Evolutionary conservation across 2,329 filamentous ascomycete species (phyloP), one percentile per base, ranked within the genome.

Genomic region (Alternaria arbusti): DNA sequence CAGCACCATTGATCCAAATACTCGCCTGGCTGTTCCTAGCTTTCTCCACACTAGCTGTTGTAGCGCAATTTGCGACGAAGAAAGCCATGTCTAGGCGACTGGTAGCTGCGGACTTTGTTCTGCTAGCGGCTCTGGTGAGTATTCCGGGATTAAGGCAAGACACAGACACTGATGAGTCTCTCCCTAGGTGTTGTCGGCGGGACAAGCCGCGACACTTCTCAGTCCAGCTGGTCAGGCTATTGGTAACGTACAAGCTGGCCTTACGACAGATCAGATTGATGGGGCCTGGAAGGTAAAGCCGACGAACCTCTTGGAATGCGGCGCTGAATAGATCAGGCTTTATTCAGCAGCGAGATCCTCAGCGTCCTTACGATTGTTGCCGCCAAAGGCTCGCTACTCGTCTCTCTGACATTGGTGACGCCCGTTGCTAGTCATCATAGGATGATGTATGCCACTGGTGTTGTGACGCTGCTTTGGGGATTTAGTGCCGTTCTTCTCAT

Each of bases 11-110:
- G 17, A 58, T 63, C 5, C 63, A 65, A 11, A 59, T 65, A 1
- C 54, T 65, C 5, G 23, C 63, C 12, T 65, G 59, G 63, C 49
- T 66, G 0, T 64, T 66, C 5, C 52, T 64, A 3, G 32, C 56
- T 4, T 64, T 64, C 43, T 60, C 60, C 2, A 60, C 10, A n/a
- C 13, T 47, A 20, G 49, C 60, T 6, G 30, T 64, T 2, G 17
- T 40, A 12, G 57, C 61, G 11, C 56, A 66, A 22, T 63, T 64
- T 22, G 57, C 60, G 25, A 64, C 63, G 4, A 66, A 64, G 32
- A 57, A 26, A 13, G 56, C 46, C 11, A 52, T 64, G 36, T 45
- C 60, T 1, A 60, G n/a, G 28, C 63, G 15, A 0, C n/a, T 66
- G 3, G 44, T 44, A 2, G 17, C 13, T 17, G 50, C 51, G 4